Base-by-base conservation (phyloP, 768 basidiomycete species). In the Phallus indusiatus region DNA sequence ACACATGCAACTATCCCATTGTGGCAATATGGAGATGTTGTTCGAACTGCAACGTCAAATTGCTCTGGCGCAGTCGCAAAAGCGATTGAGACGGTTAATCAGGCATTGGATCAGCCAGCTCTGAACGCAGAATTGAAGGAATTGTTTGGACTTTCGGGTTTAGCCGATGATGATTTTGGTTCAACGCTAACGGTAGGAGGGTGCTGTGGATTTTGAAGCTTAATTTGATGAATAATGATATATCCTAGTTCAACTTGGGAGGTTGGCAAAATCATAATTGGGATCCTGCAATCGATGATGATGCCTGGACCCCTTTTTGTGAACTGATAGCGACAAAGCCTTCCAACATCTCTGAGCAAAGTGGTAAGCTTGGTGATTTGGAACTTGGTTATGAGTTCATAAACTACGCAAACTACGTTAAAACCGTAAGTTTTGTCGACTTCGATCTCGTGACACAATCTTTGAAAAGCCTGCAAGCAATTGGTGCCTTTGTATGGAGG, bases 11-110 rank as follows among this genome's bases (percentile, higher is more conserved):
- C 81, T 9, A 72, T 94, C 42, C 74, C 82, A 62, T 89, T 88
- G 65, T 93, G 91, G 84, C 82, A 94, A 70, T 95, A 94, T 71
- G 85, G 85, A 78, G 89, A 92, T 46, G 78, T 94, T 66, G 86
- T 89, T 63, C 80, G 88, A 53, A 75, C 72, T 12, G 84, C 81
- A 21, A 85, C 87, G 2, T 82, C 89, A 63, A 74, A 71, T 46
- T 91, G 87, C 67, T 80, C 82, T 5, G 64, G 67, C 10, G 80
- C 82, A 63, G 72, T 90, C 34, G 77, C 81, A 64, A 77, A 77
- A 24, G 69, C 84, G 5, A 78, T 90, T 60, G 59, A 72, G 34
- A 74, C 77, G 7, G 79, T 93, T 60, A 90, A 94, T 65, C 54
- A 68, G 17, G 73, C 89, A 28, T 79, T 92, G 36, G 70, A 74